Base-by-base conservation (phyloP, 2,329 filamentous ascomycete genomes). In the Grosmannia clavigera region DNA sequence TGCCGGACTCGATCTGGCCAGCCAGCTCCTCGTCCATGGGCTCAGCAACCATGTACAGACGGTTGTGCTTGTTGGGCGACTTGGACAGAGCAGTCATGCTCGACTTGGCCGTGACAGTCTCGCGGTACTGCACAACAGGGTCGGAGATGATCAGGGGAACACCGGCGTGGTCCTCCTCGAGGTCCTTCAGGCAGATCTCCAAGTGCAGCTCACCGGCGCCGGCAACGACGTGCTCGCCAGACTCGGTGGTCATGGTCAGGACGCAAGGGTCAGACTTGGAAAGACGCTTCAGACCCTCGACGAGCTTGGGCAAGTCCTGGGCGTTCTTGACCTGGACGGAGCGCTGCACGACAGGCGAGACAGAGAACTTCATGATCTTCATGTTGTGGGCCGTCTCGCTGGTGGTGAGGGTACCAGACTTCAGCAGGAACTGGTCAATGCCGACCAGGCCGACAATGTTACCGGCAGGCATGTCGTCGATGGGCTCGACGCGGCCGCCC, bases 331-430 rank as follows among this genome's bases (percentile, higher is more conserved):
- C 92, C 81, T 96, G 90, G 72, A 99, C 94, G 77, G 94, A 96
- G 70, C 92, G 92, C 81, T 88, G 92, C 68, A 99, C 94, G 80
- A 99, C 94, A 71, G 94, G 94, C 63, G 94, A 97, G 76, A 99
- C 94, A 73, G 94, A 99, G 88, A 99, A 99, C 84, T 96, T 97
- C 94, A 99, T 99, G 81, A 99, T 94, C 88, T 97, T 97, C 73
- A 99, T 81, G 87, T 99, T 99, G 88, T 99, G 94, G 75, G 94
- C 92, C 67, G 90, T 95, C 69, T 99, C 94, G 74, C 83, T 86
- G 75, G 92, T 97, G 79, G 92, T 96, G 71, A 99, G 88, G 72
- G 94, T 99, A 88, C 94, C 94, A 76, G 94, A 97, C 88, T 99
- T 99, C 83, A 99, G 91, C 83, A 99, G 83, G 90, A 97, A 99